Conservation (phyloP, 169 alveolate genomes). For the Neospora caninum region DNA sequence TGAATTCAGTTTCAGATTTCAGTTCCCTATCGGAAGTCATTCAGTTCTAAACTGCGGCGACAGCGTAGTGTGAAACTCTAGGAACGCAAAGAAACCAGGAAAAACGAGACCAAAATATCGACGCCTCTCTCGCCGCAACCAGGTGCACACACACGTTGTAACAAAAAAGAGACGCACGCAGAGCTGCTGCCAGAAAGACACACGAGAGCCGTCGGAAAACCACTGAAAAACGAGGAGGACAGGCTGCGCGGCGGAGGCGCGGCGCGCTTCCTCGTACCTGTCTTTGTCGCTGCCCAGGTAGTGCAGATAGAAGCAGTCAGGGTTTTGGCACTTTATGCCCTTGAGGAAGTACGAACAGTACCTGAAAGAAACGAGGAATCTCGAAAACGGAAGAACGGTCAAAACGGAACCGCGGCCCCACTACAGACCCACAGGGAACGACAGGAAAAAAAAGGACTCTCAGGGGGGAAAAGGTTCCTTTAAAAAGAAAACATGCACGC, state of each 20-base stretch:
- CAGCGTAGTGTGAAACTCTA: no score
- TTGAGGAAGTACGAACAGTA: constrained; percentile 89
- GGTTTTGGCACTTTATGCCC: constrained; percentile 86
- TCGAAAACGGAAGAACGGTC: not conserved
- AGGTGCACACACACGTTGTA: no score
- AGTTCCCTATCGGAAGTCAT: no score
- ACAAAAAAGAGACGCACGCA: no score
- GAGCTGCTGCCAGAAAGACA: no score
- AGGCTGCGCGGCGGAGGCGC: not conserved
- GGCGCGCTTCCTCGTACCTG: constrained; percentile 48
- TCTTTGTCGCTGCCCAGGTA: constrained; percentile 85
- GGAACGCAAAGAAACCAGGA: no score
- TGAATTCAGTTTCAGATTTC: no score
- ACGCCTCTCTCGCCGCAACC: no score
- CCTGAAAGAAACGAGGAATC: constrained; percentile 15
- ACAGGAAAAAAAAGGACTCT: not conserved
- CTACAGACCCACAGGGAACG: not conserved
- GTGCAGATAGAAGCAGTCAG: constrained; percentile 93
- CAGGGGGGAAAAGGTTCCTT: not conserved
- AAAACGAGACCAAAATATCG: no score
- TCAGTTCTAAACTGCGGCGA: no score
- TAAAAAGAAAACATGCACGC: not conserved
- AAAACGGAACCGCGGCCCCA: not conserved
- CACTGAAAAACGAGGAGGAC: not conserved
- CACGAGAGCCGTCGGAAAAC: not conserved